Conservation (phyloP, 441 rosid species). For the Erodium chrysanthum region DNA sequence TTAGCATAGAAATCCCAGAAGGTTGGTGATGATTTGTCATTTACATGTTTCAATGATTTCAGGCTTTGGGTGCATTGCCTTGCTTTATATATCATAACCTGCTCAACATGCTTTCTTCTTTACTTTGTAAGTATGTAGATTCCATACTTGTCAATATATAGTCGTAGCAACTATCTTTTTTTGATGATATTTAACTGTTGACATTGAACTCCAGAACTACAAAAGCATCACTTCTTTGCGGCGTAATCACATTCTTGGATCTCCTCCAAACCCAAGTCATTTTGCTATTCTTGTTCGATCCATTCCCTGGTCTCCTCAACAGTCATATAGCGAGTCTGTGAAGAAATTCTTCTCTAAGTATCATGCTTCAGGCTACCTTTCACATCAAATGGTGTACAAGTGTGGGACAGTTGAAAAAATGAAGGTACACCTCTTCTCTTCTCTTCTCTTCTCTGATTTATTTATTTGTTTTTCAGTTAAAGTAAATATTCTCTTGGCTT, state of each 20-base stretch:
- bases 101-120: conserved; percentile 64
- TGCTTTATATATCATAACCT: conserved; percentile 60
- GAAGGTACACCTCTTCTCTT: conserved; percentile 41
- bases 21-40: not conserved
- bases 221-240: conserved; percentile 67
- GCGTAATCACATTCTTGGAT: conserved; percentile 44
- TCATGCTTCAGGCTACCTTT: conserved; percentile 63
- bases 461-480: not conserved
- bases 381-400: conserved; percentile 74
- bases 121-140: conserved; percentile 62
- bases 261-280: conserved; percentile 62
- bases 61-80: conserved; percentile 94
- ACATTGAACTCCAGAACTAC: conserved; percentile 47
- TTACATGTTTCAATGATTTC: conserved; percentile 21
- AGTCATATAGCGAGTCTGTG: conserved; percentile 64
- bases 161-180: conserved; percentile 6
- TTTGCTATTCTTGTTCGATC: conserved; percentile 85
- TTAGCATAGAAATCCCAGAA: not conserved
- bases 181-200: conserved; percentile 17
- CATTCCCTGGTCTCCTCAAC: conserved; percentile 54
- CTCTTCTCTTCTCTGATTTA: conserved; percentile 5
- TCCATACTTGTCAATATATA: conserved; percentile 9
- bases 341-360: conserved; percentile 53
- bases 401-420: conserved; percentile 55
- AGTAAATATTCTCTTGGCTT: not conserved